These are phyloP conservation scores for Rubia balearica DNA, from an alignment of 305 asterid species.

Conservation along the genomic window DNA sequence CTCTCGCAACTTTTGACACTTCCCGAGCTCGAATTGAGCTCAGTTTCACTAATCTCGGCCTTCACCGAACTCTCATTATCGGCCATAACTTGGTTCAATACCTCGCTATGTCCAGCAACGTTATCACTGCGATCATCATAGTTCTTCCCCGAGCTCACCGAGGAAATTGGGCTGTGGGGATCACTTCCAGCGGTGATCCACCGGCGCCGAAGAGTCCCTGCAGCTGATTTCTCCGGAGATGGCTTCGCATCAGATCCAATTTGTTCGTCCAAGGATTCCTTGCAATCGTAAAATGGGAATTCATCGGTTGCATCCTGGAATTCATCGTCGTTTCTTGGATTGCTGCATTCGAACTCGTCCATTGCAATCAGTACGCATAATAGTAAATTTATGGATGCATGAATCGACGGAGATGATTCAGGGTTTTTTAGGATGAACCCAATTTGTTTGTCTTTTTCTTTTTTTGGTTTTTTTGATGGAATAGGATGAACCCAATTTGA, in stretches of 20 bases:
- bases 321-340: constrained; percentile 14
- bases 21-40: constrained; percentile 7
- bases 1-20: neutral
- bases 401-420: neutral
- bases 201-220: constrained; percentile 18
- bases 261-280: constrained; percentile 25
- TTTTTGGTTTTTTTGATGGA: neutral
- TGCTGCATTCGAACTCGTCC: constrained; percentile 21
- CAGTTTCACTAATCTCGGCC: constrained; percentile 1
- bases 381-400: neutral
- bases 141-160: constrained; percentile 29
- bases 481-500: neutral
- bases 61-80: constrained; percentile 18
- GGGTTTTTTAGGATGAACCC: neutral
- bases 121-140: constrained; percentile 21
- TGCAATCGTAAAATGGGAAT: constrained; percentile 40
- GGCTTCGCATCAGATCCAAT: constrained; percentile 22
- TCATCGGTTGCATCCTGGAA: constrained; percentile 48
- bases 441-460: neutral
- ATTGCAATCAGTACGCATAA: constrained; percentile 4
- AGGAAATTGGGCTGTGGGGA: constrained; percentile 26
- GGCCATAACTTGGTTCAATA: constrained; percentile 19
- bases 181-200: constrained; percentile 19
- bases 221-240: constrained; percentile 19
- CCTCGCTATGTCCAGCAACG: constrained; percentile 10